Percentiles rank a stretch among this genome's conserved stretches.
Evolutionary conservation across 202 grass and related monocot genomes (phyloP).

Genomic region (Miscanthus sacchariflorus): DNA sequence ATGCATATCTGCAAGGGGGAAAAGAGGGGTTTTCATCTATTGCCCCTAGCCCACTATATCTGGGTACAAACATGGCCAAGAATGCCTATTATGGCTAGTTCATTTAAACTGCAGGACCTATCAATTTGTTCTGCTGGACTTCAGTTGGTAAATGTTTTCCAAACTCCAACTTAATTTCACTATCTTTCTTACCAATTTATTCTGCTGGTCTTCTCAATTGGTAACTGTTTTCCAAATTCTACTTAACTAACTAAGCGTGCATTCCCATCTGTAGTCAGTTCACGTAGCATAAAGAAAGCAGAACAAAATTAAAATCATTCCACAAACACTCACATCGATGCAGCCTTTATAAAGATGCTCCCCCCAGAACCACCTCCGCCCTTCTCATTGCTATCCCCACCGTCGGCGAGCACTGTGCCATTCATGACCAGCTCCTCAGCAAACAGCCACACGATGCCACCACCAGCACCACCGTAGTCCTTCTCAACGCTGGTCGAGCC

Average conservation of each 20-base stretch:
- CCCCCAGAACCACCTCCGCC: constrained; percentile 94
- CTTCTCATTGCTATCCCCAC: constrained; percentile 74
- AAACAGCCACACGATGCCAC: constrained; percentile 81
- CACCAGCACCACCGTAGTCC: constrained; percentile 82
- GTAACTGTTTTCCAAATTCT: constrained; percentile 34
- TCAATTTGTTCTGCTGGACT: background rate
- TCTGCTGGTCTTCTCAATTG: background rate
- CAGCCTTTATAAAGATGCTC: constrained; percentile 79
- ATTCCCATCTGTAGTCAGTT: background rate
- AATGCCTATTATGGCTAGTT: background rate
- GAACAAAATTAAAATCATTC: constrained; percentile 41
- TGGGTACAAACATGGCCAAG: background rate
- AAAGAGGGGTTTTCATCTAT: background rate
- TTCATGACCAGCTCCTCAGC: constrained; percentile 76
- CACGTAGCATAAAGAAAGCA: constrained; percentile 32
- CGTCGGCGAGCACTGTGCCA: constrained; percentile 76
- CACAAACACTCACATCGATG: constrained; percentile 63
- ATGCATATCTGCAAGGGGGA: background rate
- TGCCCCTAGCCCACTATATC: constrained; percentile 17
- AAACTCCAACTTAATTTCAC: constrained; percentile 36
- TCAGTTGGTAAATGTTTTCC: constrained; percentile 18
- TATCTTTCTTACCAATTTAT: constrained; percentile 27
- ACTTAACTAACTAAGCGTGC: constrained; percentile 29
- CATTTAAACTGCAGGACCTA: constrained; percentile 31
- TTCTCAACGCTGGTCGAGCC: constrained; percentile 91